Percentiles rank a stretch among this genome's conserved stretches.
phyloP scores from a whole-genome alignment of 2,329 filamentous ascomycete species.

The Exophiala oligosperma region DNA sequence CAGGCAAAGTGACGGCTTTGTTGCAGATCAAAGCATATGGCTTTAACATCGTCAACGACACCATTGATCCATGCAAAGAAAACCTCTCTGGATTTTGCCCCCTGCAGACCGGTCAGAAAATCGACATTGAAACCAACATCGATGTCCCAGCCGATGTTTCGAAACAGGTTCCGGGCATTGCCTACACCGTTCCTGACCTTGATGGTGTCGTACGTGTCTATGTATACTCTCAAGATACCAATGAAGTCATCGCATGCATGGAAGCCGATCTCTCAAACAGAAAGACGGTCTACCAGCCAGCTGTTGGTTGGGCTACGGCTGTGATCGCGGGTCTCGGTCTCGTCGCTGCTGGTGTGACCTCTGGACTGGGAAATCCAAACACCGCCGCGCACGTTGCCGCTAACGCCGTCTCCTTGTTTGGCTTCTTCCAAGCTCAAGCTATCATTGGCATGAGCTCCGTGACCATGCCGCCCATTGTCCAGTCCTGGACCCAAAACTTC shows the following conservation, averaged over 20 bases:
- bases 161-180: conserved; percentile 73
- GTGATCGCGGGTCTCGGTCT: conserved; percentile 83
- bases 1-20: conserved; percentile 78
- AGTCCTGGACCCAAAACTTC: conserved; percentile 95
- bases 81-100: conserved; percentile 77
- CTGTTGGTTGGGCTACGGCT: conserved; percentile 86
- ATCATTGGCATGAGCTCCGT: conserved; percentile 85
- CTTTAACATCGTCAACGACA: conserved; percentile 66
- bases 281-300: conserved; percentile 85
- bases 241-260: conserved; percentile 74
- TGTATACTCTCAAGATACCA: conserved; percentile 69
- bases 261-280: conserved; percentile 87
- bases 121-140: conserved; percentile 73
- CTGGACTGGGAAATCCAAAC: conserved; percentile 87
- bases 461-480: conserved; percentile 79
- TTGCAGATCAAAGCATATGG: conserved; percentile 80
- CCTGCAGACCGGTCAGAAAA: conserved; percentile 75
- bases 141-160: conserved; percentile 59
- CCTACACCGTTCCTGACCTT: conserved; percentile 86
- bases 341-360: conserved; percentile 82
- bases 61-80: conserved; percentile 73
- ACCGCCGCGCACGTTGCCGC: conserved; percentile 92
- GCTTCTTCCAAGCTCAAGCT: conserved; percentile 92
- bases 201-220: conserved; percentile 81
- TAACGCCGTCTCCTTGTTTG: conserved; percentile 89